Base-by-base conservation (phyloP, 2,329 filamentous ascomycete species). In the Fusarium pseudonygamai region DNA sequence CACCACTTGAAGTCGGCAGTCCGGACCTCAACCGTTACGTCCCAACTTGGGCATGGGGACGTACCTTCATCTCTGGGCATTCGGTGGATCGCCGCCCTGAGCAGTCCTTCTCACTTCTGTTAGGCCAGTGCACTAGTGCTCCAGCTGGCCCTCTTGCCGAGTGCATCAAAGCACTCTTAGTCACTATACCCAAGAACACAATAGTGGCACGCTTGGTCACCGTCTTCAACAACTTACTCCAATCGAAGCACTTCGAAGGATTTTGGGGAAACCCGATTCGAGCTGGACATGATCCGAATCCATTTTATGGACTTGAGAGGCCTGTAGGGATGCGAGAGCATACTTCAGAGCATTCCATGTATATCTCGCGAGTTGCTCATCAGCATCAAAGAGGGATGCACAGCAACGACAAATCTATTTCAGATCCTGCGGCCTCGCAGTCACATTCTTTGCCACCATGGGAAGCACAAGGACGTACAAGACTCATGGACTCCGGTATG, bases 181-280 rank as follows among this genome's bases (percentile, higher is more conserved):
- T 77, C 1, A 68, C 74, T 0, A 64, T 78, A 28, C 67, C 74
- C 1, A 78, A 56, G 5, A 67, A 75, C 1, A 78, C 76, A 0
- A 42, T 69, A 6, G 70, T 77, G 71, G 69, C 70, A 1, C 61
- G 74, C 2, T 7, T 69, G 3, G 50, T 75, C 0, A 63, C 66
- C 1, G 5, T 36, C 0, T 22, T 77, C 1, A 77, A 75, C 5
- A 53, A n/a, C 0, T 12, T 78, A 2, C 18, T 75, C 1, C 64
- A 71, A 1, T 71, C 67, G 37, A 75, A 75, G 18, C 34, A 39
- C 3, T 69, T 74, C 6, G 72, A 78, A 7, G 63, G 73, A 1
- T 16, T 78, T 1, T 78, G 76, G 76, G 74, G 70, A 2, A 78
- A 78, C 24, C 76, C 76, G 0, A 78, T 78, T 4, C 57, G 74